Base-by-base conservation (phyloP, 495 filamentous ascomycete species). In the Massariosphaeria phaeospora region DNA sequence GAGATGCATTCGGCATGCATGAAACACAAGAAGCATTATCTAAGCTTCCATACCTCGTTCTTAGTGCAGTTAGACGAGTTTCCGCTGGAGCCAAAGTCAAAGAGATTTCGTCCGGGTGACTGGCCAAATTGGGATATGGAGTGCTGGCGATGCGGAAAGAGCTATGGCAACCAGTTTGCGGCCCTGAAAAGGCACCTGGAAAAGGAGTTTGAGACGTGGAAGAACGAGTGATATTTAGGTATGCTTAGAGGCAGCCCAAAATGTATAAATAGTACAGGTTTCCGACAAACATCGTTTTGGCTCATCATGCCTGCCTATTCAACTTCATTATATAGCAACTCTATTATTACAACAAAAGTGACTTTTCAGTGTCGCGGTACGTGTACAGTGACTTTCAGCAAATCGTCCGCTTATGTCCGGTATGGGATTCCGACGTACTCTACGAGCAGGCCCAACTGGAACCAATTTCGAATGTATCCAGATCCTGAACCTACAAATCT, bases 11-110 rank as follows among this genome's bases (percentile, higher is more conserved):
- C 83, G 38, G 78, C 83, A 27, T 76, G 73, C 23, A 57, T 96
- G 64, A 88, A 85, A 70, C 82, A 90, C 64, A 72, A 79, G 48
- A 94, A 90, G 66, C 93, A 98, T 72, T 97, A 96, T 70, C 91
- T 90, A 65, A 88, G 83, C 59, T 96, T 98, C 70, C 77, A 81
- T 18, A 95, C 89, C 29, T 75, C 77, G n/a, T 98, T 98, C 66
- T 84, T 98, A 23, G 76, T 96, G 2, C 72, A 76, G 20, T 58
- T 97, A n/a, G 83, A 81, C 17, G 86, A 88, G 45, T 91, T 95
- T 48, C 93, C 93, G 13, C 70, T 96, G 30, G 75, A 73, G 0
- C 42, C 70, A 39, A 75, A 83, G 39, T 86, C 90, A 66, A 58
- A 59, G 45, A 72, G 86, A 34, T 71, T 83, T 51, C 66, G 81